Conservation (phyloP, 1,139 yeast species). For the Magnusiomyces starmeri region DNA sequence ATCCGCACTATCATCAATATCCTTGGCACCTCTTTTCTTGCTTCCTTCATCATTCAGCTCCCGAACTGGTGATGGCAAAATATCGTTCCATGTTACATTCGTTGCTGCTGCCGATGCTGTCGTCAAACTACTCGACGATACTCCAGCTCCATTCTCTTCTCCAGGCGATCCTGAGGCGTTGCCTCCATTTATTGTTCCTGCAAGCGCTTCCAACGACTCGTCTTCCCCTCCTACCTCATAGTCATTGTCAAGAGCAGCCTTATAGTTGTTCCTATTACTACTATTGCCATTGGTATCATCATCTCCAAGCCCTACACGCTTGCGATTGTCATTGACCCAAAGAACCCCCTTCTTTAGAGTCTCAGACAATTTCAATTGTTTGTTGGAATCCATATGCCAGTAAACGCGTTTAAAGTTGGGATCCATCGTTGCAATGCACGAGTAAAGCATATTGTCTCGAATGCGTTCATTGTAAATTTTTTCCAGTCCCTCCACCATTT, state of each 20-base stretch:
- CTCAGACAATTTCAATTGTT: constrained; percentile 7
- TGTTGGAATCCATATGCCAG: constrained; percentile 14
- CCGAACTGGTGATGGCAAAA: constrained; percentile 4
- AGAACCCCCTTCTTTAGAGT: constrained; percentile 9
- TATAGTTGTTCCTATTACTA: neutral
- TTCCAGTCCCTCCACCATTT: constrained; percentile 8
- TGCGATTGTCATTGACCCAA: constrained; percentile 2
- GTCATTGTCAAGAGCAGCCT: neutral
- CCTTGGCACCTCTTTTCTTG: neutral
- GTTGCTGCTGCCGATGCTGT: no score
- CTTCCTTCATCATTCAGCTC: neutral
- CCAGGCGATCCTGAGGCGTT: no score
- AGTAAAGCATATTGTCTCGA: constrained; percentile 10
- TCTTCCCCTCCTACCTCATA: neutral
- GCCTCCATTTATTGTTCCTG: neutral
- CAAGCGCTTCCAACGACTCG: neutral
- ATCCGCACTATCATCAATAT: neutral
- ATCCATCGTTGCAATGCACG: constrained; percentile 14
- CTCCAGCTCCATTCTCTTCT: neutral
- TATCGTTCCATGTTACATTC: constrained; percentile 6
- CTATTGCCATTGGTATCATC: neutral
- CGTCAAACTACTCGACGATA: neutral
- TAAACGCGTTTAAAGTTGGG: constrained; percentile 17
- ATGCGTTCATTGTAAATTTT: constrained; percentile 8
- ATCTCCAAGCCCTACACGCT: neutral